These are phyloP conservation scores for Paraurostyla sp. DNA, from an alignment of 73 alveolate species.

Conservation along the genomic window DNA sequence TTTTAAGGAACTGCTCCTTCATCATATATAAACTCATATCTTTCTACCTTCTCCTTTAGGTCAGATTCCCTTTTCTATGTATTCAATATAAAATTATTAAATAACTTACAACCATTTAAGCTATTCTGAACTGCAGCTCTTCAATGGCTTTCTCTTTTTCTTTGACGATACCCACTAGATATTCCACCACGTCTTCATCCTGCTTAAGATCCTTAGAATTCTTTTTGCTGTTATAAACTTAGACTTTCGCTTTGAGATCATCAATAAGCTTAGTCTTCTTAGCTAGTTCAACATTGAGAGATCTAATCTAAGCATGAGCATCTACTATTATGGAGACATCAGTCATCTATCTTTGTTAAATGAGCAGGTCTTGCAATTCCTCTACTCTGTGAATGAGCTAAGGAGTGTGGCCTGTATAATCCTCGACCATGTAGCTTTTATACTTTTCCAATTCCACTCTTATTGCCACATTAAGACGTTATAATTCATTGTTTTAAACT, in stretches of 20 bases:
- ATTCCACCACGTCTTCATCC: constrained; percentile 61
- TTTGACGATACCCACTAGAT: constrained; percentile 37
- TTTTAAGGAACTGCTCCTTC: background rate
- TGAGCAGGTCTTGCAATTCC: constrained; percentile 46
- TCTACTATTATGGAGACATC: constrained; percentile 46
- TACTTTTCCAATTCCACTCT: constrained; percentile 50
- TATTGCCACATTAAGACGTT: constrained; percentile 35
- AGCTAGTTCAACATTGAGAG: constrained; percentile 55
- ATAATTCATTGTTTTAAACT: background rate
- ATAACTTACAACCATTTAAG: constrained; percentile 22
- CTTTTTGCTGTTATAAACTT: constrained; percentile 28
- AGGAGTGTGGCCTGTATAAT: background rate
- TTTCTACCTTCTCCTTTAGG: constrained; percentile 34
- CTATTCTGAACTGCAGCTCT: constrained; percentile 7
- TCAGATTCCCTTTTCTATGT: constrained; percentile 48
- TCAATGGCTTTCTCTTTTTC: constrained; percentile 47
- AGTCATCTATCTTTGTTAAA: constrained; percentile 2
- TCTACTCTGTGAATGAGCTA: constrained; percentile 36
- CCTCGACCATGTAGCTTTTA: constrained; percentile 4
- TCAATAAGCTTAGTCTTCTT: constrained; percentile 53
- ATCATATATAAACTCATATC: constrained; percentile 49
- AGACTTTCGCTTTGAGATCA: constrained; percentile 33
- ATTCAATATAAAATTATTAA: background rate
- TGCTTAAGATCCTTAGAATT: constrained; percentile 28
- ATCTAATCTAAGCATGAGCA: constrained; percentile 38